phyloP scores from a whole-genome alignment of 257 asterid genomes.

The Primulina eburnea region DNA sequence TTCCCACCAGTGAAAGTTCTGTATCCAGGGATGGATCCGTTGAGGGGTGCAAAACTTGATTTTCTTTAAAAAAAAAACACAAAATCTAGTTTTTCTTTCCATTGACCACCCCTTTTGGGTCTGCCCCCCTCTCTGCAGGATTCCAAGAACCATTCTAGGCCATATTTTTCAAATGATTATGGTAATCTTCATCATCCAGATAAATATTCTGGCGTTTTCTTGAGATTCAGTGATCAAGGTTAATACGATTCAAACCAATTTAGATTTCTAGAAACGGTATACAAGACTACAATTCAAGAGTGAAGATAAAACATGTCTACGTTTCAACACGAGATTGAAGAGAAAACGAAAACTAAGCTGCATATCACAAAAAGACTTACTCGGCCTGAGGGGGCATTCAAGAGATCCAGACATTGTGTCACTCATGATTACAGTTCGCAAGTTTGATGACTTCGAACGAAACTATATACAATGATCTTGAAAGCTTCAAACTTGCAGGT shows the following conservation, averaged over 20 bases:
- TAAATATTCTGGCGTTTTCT: background rate
- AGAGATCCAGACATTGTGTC: conserved; percentile 44
- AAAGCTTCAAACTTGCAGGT: conserved; percentile 6
- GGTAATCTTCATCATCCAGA: conserved; percentile 10
- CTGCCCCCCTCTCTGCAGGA: background rate
- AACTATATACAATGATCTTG: background rate
- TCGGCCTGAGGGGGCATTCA: conserved; percentile 35
- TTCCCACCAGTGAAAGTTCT: background rate
- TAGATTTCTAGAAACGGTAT: background rate
- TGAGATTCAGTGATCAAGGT: background rate
- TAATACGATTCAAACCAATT: background rate
- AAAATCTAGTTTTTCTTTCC: background rate
- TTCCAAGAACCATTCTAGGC: background rate
- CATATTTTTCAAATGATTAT: background rate
- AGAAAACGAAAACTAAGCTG: background rate
- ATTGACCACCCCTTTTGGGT: background rate
- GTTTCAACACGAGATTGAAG: background rate
- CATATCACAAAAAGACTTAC: conserved; percentile 16
- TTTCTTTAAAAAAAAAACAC: too few species aligned
- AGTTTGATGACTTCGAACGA: background rate
- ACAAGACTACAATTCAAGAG: background rate
- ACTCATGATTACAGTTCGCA: conserved; percentile 34
- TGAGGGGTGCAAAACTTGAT: background rate
- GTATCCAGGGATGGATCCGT: background rate
- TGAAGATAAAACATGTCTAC: background rate